Evolutionary conservation across 768 basidiomycete genomes (phyloP).

Genomic region (Daedaleopsis sinensis): DNA sequence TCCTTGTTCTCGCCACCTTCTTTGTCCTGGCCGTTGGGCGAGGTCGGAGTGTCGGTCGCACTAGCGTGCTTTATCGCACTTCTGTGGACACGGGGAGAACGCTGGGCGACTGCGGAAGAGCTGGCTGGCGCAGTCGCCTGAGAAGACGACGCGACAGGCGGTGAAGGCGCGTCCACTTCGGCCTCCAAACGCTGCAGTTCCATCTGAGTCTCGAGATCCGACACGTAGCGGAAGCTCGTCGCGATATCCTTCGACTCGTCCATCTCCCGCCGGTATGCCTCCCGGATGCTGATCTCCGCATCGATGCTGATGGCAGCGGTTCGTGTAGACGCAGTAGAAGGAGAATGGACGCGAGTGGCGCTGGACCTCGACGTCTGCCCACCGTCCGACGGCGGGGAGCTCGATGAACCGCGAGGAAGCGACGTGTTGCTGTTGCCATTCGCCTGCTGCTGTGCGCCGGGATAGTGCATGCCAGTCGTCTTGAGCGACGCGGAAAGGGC

Average conservation of each 20-base stretch:
- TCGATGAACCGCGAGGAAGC: slow-evolving; percentile 5
- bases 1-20: slow-evolving; percentile 14
- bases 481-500: slow-evolving; percentile 74
- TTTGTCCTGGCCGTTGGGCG: slow-evolving; percentile 1
- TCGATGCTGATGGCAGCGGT: slow-evolving; percentile 26
- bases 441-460: slow-evolving; percentile 36
- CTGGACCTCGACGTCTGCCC: slow-evolving; percentile 16
- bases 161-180: slow-evolving; percentile 13
- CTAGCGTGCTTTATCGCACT: slow-evolving; percentile 30
- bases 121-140: neutral
- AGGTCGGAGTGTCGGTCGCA: slow-evolving; percentile 7
- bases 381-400: neutral
- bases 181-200: slow-evolving; percentile 24
- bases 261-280: slow-evolving; percentile 51
- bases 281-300: slow-evolving; percentile 29
- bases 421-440: slow-evolving; percentile 16
- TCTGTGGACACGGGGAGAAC: slow-evolving; percentile 17
- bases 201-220: slow-evolving; percentile 46
- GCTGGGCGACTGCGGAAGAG: neutral
- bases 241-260: slow-evolving; percentile 47
- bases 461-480: slow-evolving; percentile 58
- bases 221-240: slow-evolving; percentile 50
- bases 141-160: slow-evolving; percentile 6
- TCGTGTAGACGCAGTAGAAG: slow-evolving; percentile 28
- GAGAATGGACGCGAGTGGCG: slow-evolving; percentile 22